Base-by-base conservation (phyloP, 805 yeast species). In the Lipomyces oligophaga region DNA sequence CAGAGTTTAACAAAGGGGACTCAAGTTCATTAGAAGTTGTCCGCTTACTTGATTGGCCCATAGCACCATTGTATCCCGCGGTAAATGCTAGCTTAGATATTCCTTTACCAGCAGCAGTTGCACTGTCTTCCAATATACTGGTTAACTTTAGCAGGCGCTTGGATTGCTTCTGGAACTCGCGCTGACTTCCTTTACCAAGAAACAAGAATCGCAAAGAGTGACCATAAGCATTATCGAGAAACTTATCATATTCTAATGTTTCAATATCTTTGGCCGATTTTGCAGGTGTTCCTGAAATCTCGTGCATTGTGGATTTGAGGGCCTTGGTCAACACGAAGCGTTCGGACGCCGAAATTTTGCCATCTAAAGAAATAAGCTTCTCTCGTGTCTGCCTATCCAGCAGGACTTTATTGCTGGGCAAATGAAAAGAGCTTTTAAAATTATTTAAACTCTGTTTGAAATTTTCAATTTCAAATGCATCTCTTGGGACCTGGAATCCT, bases 391-490 rank as follows among this genome's bases (percentile, higher is more conserved):
- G 69, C 22, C 74, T 68, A 63, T 83, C 88, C 27, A 84, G 67
- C 50, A 72, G 73, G 49, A 78, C 63, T 20, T 28, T 43, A 4
- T 75, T 74, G 48, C 71, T 69, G 2, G 74, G 73, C 5, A 83
- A 59, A 52, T 76, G 74, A 54, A 73, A 71, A 49, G 80, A 83
- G 60, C 79, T 85, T 63, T 93, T 97, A 63, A 89, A 90, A 49
- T 78, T 81, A 1, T 79, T 78, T 21, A 93, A 74, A 5, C 87
- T 77, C 2, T 74, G 63, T 65, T 79, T 74, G 58, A 90, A 83
- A 39, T 74, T 75, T 43, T 80, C 83, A 41, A 79, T 80, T 51
- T 85, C 90, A 60, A 84, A 80, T 0, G 95, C 90, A 61, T 93
- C 97, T 60, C 86, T 84, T 15, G 80, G 93, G 49, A 72, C 83